Evolutionary conservation across 2,329 filamentous ascomycete species (phyloP).

Genomic region (Volutella citrinella): DNA sequence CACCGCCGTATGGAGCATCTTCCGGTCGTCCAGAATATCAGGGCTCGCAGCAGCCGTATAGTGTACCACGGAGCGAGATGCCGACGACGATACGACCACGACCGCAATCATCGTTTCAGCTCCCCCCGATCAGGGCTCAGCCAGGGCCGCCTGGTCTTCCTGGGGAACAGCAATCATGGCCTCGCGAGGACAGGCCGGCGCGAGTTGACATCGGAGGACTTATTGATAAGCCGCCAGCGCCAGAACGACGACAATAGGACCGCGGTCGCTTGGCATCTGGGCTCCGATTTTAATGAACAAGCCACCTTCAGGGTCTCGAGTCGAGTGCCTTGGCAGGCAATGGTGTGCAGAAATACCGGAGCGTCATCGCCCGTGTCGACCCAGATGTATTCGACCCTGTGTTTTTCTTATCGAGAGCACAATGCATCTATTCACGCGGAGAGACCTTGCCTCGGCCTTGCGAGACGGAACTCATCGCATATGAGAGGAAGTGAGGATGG

Average conservation of each 20-base stretch:
- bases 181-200: conserved; percentile 48
- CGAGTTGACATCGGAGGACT: conserved; percentile 61
- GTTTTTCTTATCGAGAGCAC: too few species aligned
- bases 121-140: conserved; percentile 46
- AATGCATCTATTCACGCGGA: too few species aligned
- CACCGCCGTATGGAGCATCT: conserved; percentile 41
- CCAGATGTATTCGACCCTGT: too few species aligned
- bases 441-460: too few species aligned
- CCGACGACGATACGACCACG: conserved; percentile 30
- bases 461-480: too few species aligned
- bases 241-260: conserved; percentile 24
- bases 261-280: conserved; percentile 7
- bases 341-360: too few species aligned
- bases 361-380: too few species aligned
- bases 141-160: conserved; percentile 24
- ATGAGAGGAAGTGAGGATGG: too few species aligned
- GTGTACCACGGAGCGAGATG: conserved; percentile 53
- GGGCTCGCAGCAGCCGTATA: too few species aligned
- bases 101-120: conserved; percentile 38
- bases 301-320: too few species aligned
- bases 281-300: conserved; percentile 10
- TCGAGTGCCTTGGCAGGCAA: too few species aligned
- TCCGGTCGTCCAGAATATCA: conserved; percentile 44
- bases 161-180: conserved; percentile 29
- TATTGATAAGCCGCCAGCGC: conserved; percentile 54